These are phyloP conservation scores for Clonostachys sp. DNA, from an alignment of 2,329 filamentous ascomycete genomes.

Conservation along the genomic window DNA sequence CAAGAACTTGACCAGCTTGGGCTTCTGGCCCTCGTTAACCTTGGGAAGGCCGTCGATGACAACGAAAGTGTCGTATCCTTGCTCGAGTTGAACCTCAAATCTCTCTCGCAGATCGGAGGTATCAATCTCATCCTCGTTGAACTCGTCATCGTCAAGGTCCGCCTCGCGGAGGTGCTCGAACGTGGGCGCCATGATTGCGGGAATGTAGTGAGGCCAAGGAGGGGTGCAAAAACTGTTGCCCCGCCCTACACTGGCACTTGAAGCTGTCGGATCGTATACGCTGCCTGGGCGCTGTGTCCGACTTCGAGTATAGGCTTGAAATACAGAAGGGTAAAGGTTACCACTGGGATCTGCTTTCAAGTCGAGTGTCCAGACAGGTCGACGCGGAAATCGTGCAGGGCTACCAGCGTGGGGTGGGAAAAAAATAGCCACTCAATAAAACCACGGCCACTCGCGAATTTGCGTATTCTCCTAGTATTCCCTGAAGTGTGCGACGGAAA, in stretches of 20 bases:
- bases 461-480: constrained; percentile 25
- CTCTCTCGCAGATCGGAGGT: constrained; percentile 91
- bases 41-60: constrained; percentile 91
- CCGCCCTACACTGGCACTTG: too few relatives aligned
- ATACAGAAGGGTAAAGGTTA: too few relatives aligned
- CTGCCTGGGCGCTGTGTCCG: too few relatives aligned
- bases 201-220: constrained; percentile 17
- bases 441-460: constrained; percentile 21
- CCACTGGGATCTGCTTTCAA: too few relatives aligned
- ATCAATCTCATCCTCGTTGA: constrained; percentile 90
- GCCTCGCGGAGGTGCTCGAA: constrained; percentile 92
- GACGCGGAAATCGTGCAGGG: constrained; percentile 12
- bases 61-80: constrained; percentile 93
- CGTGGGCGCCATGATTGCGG: constrained; percentile 74
- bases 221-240: constrained; percentile 28
- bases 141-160: constrained; percentile 79
- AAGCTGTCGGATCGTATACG: too few relatives aligned
- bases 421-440: too few relatives aligned
- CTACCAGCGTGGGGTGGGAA: too few relatives aligned
- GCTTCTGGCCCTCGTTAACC: constrained; percentile 85
- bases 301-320: too few relatives aligned
- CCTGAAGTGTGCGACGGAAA: constrained; percentile 34
- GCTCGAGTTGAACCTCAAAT: constrained; percentile 92
- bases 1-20: constrained; percentile 94
- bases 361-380: too few relatives aligned